Base-by-base conservation (phyloP, 2,329 filamentous ascomycete genomes). In the Boeremia exigua region DNA sequence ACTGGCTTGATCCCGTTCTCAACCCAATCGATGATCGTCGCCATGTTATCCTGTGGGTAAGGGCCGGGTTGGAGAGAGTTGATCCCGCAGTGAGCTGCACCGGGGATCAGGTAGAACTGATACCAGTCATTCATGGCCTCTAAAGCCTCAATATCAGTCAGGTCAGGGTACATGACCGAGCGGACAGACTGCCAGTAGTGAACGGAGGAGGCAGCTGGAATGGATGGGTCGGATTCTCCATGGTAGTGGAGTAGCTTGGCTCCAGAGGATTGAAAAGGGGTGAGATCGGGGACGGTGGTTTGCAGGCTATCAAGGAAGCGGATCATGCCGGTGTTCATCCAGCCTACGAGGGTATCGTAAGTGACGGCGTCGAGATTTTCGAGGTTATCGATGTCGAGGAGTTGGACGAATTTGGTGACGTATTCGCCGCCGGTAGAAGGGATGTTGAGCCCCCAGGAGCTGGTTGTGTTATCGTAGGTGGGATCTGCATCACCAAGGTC, bases 231-330 rank as follows among this genome's bases (percentile, higher is more conserved):
- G 0, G 79, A 81, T 69, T 86, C 83, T 48, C 83, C 84, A 70
- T 86, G 84, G 74, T 79, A 84, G 68, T 86, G 83, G 10, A 87
- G 71, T 4, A 86, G 70, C 69, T 86, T 86, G 47, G 82, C 83
- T 23, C 83, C 84, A 0, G 75, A 62, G 2, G 73, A 53, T 29
- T 81, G 73, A 75, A 85, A 85, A 8, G 73, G 60, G 0, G 79
- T 81, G 0, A 86, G 74, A 59, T 86, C 83, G 0, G 82, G 81
- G 23, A 79, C 64, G 1, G 79, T 84, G 8, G 82, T 86, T 62
- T 86, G 83, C 3, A 85, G 75, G 43, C 68, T 80, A 62, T 83
- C 81, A 28, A 75, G 56, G 69, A 83, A 86, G 34, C 75, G 75
- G 42, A 79, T 64, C 75, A 80, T 77, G 6, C 79, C 83, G 5